Evolutionary conservation across 139 green algal genomes (phyloP), one percentile per base, ranked within the genome.

Genomic region (Auxenochlorella pyrenoidosa): DNA sequence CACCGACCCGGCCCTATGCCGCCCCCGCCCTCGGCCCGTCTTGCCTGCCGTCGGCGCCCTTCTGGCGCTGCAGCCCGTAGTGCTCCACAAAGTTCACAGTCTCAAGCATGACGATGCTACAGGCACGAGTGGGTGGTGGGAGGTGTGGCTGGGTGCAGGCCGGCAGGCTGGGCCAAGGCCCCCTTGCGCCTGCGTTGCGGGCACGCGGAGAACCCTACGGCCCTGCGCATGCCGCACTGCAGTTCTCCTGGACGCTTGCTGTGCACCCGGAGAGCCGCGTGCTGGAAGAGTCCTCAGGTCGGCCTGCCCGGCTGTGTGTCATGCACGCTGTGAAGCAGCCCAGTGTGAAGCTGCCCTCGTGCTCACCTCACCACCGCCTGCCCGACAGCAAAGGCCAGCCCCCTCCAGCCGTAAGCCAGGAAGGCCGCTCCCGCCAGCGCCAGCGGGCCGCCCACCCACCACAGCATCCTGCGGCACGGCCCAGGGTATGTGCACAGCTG

Each of bases 61-160:
- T 83, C 34, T 51, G 30, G 58, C 93, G 87, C 59, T 70, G 36
- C 38, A 96, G 84, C 13, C 93, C 93, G 76, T 95, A 96, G 84
- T 96, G 93, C 87, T 96, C 91, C 41, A 41, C 68, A 75, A 94
- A 96, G 88, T 96, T 94, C 32, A 95, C 82, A 5, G 82, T 79
- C n/a, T 86, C 66, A 28, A 86, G 66, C 82, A 86, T 78, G 19
- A 86, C 30, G 4, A 86, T 63, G 82, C 82, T 86, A 66, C 66
- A 19, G 16, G 65, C 1, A 13, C 21, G 60, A 19, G n/a, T 44
- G 44, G 3, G 54, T 26, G 54, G 34, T 0, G 51, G 43, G 22
- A 43, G 75, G 75, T 26, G 21, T 30, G 38, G n/a, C 40, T 34
- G 26, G 38, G 22, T 38, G n/a, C 12, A 41, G 34, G 32, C 32